Evolutionary conservation across 148 eudicot species (phyloP), one percentile per base, ranked within the genome.

Genomic region (Rhododendron griersonianum): DNA sequence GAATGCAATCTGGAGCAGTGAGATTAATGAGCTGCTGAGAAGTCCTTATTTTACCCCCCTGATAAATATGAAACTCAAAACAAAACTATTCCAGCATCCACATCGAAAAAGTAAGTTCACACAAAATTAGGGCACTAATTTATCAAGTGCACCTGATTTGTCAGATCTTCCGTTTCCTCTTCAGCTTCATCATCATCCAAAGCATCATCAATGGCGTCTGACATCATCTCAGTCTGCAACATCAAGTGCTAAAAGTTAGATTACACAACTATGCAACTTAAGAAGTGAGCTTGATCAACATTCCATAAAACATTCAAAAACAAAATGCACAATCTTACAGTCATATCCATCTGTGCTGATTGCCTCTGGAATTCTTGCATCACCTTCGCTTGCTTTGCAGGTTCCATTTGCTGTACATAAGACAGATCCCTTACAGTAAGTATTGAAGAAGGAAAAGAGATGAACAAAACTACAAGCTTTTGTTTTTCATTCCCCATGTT

Each of bases 261-360:
- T 50, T 84, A 28, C 50, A 82, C n/a, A 85, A 19, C 75, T 25
- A 69, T 61, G 37, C 28, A 79, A 76, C 65, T n/a, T 77, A 75
- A 89, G 44, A 75, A 33, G 15, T 82, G 59, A 83, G 59, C 73
- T 71, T 44, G 78, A 65, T 65, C 41, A 61, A 82, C 75, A 39
- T 33, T 48, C 69, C 86, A 84, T 21, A 53, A 47, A 39, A 76
- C 55, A n/a, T 35, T 6, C 44, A 55, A 44, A 84, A 81, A 69
- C 28, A 19, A 50, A 53, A 53, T 45, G 61, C 51, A 84, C 21
- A 87, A 87, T 59, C 96, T 92, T 93, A 96, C 99, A 39, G 97
- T 94, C 98, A 95, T 96, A 91, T 96, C 99, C 98, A 96, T 92
- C 86, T 95, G 96, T 28, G 97, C 97, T 45, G 99, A 96, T 83